Percentiles rank a stretch among this genome's conserved stretches.
Conservation (phyloP, 2,329 filamentous ascomycete species). For the Xylaria hypoxylon region DNA sequence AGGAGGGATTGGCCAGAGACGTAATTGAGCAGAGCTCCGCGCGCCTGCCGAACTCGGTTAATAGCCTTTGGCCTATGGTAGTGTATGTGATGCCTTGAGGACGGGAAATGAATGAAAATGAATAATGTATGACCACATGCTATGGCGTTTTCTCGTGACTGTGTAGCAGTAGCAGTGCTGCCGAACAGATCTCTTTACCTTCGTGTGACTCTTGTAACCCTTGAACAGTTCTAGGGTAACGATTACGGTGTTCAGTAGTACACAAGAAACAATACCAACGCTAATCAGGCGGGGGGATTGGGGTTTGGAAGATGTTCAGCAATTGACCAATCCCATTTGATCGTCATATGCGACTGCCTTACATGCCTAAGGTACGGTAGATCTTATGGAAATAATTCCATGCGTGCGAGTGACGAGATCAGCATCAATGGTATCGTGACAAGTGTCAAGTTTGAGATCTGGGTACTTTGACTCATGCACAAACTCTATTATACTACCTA, state of each 20-base stretch:
- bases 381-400: slow-evolving; percentile 5
- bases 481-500: no score
- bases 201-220: neutral
- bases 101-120: slow-evolving; percentile 40
- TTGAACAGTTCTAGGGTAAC: neutral
- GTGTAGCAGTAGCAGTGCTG: neutral
- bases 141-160: slow-evolving; percentile 16
- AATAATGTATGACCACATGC: slow-evolving; percentile 34
- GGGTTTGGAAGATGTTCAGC: neutral
- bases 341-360: neutral
- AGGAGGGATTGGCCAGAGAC: slow-evolving; percentile 28
- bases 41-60: slow-evolving; percentile 32
- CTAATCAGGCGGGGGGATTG: no score
- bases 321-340: slow-evolving; percentile 38
- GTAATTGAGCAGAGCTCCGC: slow-evolving; percentile 24
- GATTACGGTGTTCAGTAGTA: neutral
- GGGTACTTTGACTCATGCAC: no score
- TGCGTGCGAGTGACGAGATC: slow-evolving; percentile 7
- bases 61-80: slow-evolving; percentile 29
- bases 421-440: neutral
- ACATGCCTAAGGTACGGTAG: slow-evolving; percentile 4
- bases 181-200: neutral
- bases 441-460: neutral
- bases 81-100: slow-evolving; percentile 34
- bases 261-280: neutral